Percentiles rank a stretch among this genome's conserved stretches.
These are phyloP conservation scores for Melocanna baccifera DNA, from an alignment of 176 grass and related monocot species.

Conservation along the genomic window DNA sequence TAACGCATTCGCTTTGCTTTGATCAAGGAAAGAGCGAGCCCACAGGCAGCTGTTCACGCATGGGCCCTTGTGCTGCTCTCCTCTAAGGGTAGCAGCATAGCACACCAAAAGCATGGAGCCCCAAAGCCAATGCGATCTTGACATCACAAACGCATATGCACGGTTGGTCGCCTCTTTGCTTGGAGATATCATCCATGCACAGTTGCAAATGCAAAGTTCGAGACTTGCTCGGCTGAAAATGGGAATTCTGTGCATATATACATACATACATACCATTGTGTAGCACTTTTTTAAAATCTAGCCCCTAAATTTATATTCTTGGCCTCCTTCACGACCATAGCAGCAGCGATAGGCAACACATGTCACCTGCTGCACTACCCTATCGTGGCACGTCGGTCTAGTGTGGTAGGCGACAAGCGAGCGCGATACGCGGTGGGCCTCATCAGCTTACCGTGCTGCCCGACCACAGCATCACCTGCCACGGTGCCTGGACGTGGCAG, in stretches of 20 bases:
- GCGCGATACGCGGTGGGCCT: too few relatives aligned
- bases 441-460: too few relatives aligned
- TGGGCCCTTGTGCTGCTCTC: slow-evolving; percentile 15
- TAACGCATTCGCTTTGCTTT: slow-evolving; percentile 18
- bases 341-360: too few relatives aligned
- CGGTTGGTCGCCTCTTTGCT: neutral
- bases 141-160: slow-evolving; percentile 20
- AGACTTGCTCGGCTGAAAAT: neutral
- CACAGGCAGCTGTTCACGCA: slow-evolving; percentile 2
- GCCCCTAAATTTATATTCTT: too few relatives aligned
- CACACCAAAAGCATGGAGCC: neutral
- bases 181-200: slow-evolving; percentile 1
- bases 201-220: neutral
- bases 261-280: too few relatives aligned
- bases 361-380: too few relatives aligned
- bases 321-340: too few relatives aligned
- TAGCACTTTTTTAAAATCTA: too few relatives aligned
- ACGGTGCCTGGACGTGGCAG: too few relatives aligned
- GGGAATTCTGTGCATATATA: neutral
- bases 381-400: too few relatives aligned
- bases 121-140: slow-evolving; percentile 18
- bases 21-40: neutral
- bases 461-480: too few relatives aligned
- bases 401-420: too few relatives aligned
- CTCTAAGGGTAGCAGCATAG: neutral